phyloP scores from a whole-genome alignment of 805 yeast species.

The Cyberlindnera amylophila region DNA sequence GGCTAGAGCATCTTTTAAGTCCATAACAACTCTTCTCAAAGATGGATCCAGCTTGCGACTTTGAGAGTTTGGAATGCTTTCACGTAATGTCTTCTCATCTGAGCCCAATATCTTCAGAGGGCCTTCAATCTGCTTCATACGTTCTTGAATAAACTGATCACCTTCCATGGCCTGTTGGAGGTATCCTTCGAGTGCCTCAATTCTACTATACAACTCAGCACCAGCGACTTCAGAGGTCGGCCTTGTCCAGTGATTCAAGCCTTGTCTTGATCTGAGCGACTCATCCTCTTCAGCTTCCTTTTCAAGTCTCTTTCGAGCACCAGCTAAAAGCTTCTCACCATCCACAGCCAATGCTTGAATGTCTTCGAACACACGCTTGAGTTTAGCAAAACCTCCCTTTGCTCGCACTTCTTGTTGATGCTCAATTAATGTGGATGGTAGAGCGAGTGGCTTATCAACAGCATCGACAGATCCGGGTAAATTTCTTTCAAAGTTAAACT shows the following conservation, averaged over 20 bases:
- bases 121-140: constrained; percentile 46
- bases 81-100: constrained; percentile 27
- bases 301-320: constrained; percentile 42
- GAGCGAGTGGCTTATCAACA: constrained; percentile 45
- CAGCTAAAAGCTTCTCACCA: constrained; percentile 40
- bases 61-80: constrained; percentile 30
- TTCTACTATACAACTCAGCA: constrained; percentile 34
- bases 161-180: constrained; percentile 56
- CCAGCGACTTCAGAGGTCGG: constrained; percentile 43
- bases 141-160: constrained; percentile 48
- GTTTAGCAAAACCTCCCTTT: constrained; percentile 46
- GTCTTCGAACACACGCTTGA: constrained; percentile 43
- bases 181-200: constrained; percentile 44
- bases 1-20: constrained; percentile 30
- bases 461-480: constrained; percentile 63
- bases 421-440: constrained; percentile 55
- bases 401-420: constrained; percentile 52
- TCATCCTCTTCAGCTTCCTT: constrained; percentile 57
- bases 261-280: constrained; percentile 45
- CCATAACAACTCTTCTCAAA: constrained; percentile 33
- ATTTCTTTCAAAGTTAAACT: constrained; percentile 43
- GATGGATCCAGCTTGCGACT: constrained; percentile 31
- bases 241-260: constrained; percentile 53
- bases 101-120: constrained; percentile 41
- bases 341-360: constrained; percentile 40